phyloP scores from a whole-genome alignment of 2,329 filamentous ascomycete genomes.

The Teratosphaeria gauchensis region DNA sequence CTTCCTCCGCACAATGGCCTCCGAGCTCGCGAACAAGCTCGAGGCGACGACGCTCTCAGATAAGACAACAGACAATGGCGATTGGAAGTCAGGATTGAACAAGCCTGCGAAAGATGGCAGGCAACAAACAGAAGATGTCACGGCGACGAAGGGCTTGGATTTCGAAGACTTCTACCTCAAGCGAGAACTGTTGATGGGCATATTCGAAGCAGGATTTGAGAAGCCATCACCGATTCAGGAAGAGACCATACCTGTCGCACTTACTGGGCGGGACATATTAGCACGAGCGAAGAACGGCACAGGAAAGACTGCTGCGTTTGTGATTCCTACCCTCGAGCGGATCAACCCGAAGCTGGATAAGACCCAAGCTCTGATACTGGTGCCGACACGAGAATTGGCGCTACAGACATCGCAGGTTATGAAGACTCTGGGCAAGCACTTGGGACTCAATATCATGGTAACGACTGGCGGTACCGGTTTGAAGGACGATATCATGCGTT shows the following conservation, averaged over 20 bases:
- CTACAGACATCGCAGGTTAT: slow-evolving; percentile 98
- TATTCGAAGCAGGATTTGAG: slow-evolving; percentile 97
- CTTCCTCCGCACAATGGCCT: slow-evolving; percentile 31
- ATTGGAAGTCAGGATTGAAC: slow-evolving; percentile 68
- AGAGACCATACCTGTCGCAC: slow-evolving; percentile 93
- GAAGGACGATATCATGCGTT: slow-evolving; percentile 90
- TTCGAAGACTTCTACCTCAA: slow-evolving; percentile 97
- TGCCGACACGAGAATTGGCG: slow-evolving; percentile 91
- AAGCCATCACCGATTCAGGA: slow-evolving; percentile 99
- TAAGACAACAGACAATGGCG: slow-evolving; percentile 45
- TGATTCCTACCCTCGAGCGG: slow-evolving; percentile 88
- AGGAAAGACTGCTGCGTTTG: slow-evolving; percentile 95
- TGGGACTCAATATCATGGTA: slow-evolving; percentile 98
- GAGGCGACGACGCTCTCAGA: slow-evolving; percentile 44
- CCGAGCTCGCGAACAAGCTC: slow-evolving; percentile 47
- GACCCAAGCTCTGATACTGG: slow-evolving; percentile 91
- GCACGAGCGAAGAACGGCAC: slow-evolving; percentile 97
- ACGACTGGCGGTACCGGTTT: slow-evolving; percentile 92
- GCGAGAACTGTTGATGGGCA: slow-evolving; percentile 93
- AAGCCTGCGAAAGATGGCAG: slow-evolving; percentile 64
- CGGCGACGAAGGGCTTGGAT: slow-evolving; percentile 91
- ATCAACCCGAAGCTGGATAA: slow-evolving; percentile 96
- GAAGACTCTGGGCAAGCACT: slow-evolving; percentile 94
- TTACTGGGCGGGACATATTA: slow-evolving; percentile 89
- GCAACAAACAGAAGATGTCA: slow-evolving; percentile 92